phyloP scores from a whole-genome alignment of 2,329 filamentous ascomycete genomes.

The Neonectria ditissima region DNA sequence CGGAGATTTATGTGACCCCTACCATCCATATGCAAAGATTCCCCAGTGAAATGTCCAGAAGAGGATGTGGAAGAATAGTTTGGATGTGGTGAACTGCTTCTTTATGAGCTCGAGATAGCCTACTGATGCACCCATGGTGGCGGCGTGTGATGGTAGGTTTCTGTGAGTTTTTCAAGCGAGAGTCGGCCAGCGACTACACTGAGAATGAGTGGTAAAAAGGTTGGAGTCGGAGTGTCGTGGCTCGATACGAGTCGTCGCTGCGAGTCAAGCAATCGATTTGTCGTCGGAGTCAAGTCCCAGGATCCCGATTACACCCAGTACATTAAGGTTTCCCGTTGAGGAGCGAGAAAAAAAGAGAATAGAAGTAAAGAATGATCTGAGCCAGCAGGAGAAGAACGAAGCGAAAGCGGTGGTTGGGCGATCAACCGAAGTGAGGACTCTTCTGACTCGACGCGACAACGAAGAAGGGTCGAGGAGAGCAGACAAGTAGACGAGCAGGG shows the following conservation, averaged over 20 bases:
- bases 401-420: conserved; percentile 38
- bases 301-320: conserved; percentile 17
- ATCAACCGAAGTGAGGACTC: conserved; percentile 26
- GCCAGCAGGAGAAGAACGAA: conserved; percentile 63
- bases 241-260: conserved; percentile 23
- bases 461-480: conserved; percentile 32
- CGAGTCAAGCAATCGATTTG: conserved; percentile 23
- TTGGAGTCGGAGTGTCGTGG: neutral
- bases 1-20: conserved; percentile 50
- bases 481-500: conserved; percentile 27
- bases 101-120: conserved; percentile 59
- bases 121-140: conserved; percentile 56
- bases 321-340: conserved; percentile 19
- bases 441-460: conserved; percentile 36
- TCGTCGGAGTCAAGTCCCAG: conserved; percentile 5
- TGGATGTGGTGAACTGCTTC: conserved; percentile 76
- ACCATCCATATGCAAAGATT: conserved; percentile 90
- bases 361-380: conserved; percentile 63
- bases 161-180: conserved; percentile 5
- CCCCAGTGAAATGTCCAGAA: conserved; percentile 85
- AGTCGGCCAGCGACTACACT: conserved; percentile 28
- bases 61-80: conserved; percentile 82
- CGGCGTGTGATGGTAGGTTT: conserved; percentile 32
- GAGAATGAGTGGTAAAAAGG: conserved; percentile 1
- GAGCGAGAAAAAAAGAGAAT: conserved; percentile 33